These are phyloP conservation scores for Erysimum cheiri DNA, from an alignment of 441 rosid genomes.

Conservation along the genomic window DNA sequence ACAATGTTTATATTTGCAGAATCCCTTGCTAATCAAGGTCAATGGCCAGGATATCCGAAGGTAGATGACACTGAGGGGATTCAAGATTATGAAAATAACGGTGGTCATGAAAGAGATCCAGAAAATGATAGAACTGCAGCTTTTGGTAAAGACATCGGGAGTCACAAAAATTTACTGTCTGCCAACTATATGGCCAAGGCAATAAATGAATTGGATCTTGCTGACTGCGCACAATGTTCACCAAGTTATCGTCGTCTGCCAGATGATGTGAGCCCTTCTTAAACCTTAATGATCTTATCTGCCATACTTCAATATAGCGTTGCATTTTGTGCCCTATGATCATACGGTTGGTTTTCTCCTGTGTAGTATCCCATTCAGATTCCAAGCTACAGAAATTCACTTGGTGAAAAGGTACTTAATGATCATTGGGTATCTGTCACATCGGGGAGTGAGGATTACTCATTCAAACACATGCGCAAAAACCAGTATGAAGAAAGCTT, in stretches of 20 bases:
- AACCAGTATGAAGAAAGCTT: slow-evolving; percentile 99
- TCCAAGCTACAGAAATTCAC: slow-evolving; percentile 81
- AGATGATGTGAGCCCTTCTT: slow-evolving; percentile 60
- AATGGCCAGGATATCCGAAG: slow-evolving; percentile 60
- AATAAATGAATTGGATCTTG: slow-evolving; percentile 92
- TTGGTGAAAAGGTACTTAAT: slow-evolving; percentile 84
- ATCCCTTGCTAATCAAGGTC: slow-evolving; percentile 63
- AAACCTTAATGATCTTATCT: slow-evolving; percentile 17
- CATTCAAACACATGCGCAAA: slow-evolving; percentile 98
- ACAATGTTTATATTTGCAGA: slow-evolving; percentile 47
- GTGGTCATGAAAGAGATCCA: slow-evolving; percentile 62
- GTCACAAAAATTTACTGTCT: slow-evolving; percentile 55
- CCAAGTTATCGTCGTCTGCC: slow-evolving; percentile 99
- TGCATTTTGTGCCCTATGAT: slow-evolving; percentile 17
- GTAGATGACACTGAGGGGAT: slow-evolving; percentile 65
- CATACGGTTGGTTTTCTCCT: slow-evolving; percentile 29
- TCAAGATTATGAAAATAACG: slow-evolving; percentile 61
- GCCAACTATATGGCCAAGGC: slow-evolving; percentile 65
- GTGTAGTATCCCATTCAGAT: slow-evolving; percentile 84
- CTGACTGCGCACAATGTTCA: slow-evolving; percentile 87
- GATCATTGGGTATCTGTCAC: slow-evolving; percentile 97
- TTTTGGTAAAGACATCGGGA: slow-evolving; percentile 53
- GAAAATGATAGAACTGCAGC: slow-evolving; percentile 50
- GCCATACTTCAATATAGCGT: slow-evolving; percentile 10
- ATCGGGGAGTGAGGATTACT: slow-evolving; percentile 99